Percentiles rank a stretch among this genome's conserved stretches.
phyloP scores from a whole-genome alignment of 345 rosid genomes.

The Linum trigynum region DNA sequence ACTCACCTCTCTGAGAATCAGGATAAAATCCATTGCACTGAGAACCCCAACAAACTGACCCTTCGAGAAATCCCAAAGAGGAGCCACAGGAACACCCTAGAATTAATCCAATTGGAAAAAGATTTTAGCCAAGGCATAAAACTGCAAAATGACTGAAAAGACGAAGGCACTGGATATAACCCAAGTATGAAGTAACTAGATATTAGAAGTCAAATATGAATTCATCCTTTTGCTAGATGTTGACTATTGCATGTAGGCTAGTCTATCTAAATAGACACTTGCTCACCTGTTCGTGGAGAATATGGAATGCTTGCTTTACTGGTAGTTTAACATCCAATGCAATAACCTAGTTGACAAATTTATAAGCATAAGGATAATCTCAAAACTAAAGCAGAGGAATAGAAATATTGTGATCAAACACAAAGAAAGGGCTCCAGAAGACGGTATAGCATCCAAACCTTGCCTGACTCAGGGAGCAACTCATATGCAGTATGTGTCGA shows the following conservation, averaged over 20 bases:
- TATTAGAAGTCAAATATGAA: not conserved
- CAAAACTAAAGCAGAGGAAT: not conserved
- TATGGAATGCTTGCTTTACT: constrained; percentile 97
- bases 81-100: constrained; percentile 76
- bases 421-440: constrained; percentile 9
- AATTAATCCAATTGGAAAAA: constrained; percentile 10
- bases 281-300: constrained; percentile 86
- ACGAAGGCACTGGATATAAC: not conserved
- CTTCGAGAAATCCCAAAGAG: constrained; percentile 64
- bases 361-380: not conserved
- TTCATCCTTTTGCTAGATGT: not conserved
- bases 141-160: not conserved
- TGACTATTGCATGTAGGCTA: too few species aligned
- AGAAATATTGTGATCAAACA: constrained; percentile 6
- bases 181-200: not conserved
- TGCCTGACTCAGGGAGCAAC: constrained; percentile 33
- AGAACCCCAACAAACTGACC: constrained; percentile 80
- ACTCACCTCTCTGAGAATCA: constrained; percentile 71
- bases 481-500: constrained; percentile 25
- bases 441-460: constrained; percentile 26
- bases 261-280: constrained; percentile 3
- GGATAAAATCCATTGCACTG: constrained; percentile 68
- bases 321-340: constrained; percentile 91
- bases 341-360: constrained; percentile 45
- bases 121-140: not conserved